These are phyloP conservation scores for Yarrowia sp. DNA, from an alignment of 805 yeast species.

Conservation along the genomic window DNA sequence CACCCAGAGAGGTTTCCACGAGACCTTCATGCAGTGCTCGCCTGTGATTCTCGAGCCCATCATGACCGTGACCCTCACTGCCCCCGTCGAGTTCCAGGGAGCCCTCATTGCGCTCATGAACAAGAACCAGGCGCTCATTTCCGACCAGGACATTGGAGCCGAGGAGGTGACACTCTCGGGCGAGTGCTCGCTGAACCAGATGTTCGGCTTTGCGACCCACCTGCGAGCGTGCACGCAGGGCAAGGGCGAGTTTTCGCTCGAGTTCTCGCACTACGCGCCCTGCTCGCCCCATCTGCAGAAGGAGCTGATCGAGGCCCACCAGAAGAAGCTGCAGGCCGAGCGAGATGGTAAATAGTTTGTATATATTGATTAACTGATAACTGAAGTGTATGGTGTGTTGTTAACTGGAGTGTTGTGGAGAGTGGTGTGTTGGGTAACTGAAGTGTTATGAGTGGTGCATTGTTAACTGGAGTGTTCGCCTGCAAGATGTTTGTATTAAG, in stretches of 20 bases:
- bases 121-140: constrained; percentile 87
- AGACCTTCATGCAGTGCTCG: constrained; percentile 77
- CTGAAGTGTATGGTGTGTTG: too few relatives aligned
- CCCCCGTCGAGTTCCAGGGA: constrained; percentile 97
- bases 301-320: constrained; percentile 81
- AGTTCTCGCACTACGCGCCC: constrained; percentile 88
- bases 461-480: too few relatives aligned
- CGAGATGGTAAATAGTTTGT: constrained; percentile 21
- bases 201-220: constrained; percentile 95
- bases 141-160: constrained; percentile 88
- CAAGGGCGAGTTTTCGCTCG: constrained; percentile 96
- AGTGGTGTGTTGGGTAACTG: too few relatives aligned
- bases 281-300: constrained; percentile 87
- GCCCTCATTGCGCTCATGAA: constrained; percentile 85
- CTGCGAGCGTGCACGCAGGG: constrained; percentile 98
- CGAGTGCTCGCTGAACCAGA: constrained; percentile 92
- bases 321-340: constrained; percentile 50
- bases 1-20: constrained; percentile 84
- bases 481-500: too few relatives aligned
- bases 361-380: not conserved
- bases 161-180: constrained; percentile 93
- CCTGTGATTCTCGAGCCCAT: constrained; percentile 95
- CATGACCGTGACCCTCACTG: constrained; percentile 88
- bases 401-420: too few relatives aligned
- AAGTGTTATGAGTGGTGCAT: too few relatives aligned